Conservation (phyloP, 129 eudicot genomes). For the Deinandra increscens region DNA sequence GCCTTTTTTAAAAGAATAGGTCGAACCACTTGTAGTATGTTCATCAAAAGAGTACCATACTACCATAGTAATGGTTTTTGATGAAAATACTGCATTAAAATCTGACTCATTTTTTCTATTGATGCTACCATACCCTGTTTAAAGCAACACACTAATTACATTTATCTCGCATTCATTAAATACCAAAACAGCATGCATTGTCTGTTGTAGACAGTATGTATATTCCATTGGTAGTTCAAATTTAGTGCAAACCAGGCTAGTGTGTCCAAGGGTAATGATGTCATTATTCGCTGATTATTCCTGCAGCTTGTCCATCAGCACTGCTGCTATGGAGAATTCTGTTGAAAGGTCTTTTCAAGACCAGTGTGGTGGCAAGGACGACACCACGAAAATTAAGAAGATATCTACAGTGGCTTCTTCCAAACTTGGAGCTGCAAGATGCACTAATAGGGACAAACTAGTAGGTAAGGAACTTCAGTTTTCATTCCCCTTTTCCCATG, state of each 20-base stretch:
- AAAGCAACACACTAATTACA: neutral
- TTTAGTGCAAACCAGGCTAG: neutral
- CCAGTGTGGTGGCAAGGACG: neutral
- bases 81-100: conserved; percentile 9
- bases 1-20: neutral
- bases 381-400: conserved; percentile 16
- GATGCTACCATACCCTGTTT: neutral
- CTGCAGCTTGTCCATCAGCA: conserved; percentile 8
- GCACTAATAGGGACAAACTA: conserved; percentile 24
- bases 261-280: neutral
- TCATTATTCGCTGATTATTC: too few species aligned
- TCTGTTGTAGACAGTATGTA: neutral
- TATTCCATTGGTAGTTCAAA: neutral
- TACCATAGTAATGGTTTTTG: neutral
- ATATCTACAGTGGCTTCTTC: conserved; percentile 21
- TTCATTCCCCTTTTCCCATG: neutral
- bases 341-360: neutral
- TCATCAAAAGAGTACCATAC: conserved; percentile 4
- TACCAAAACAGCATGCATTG: conserved; percentile 10
- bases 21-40: conserved; percentile 9
- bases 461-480: conserved; percentile 25
- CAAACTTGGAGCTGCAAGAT: conserved; percentile 28
- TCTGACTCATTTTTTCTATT: neutral
- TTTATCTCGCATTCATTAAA: neutral
- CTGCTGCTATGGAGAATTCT: conserved; percentile 21